Evolutionary conservation across 2,329 filamentous ascomycete genomes (phyloP).

Genomic region (Pestalotiopsis sp.): DNA sequence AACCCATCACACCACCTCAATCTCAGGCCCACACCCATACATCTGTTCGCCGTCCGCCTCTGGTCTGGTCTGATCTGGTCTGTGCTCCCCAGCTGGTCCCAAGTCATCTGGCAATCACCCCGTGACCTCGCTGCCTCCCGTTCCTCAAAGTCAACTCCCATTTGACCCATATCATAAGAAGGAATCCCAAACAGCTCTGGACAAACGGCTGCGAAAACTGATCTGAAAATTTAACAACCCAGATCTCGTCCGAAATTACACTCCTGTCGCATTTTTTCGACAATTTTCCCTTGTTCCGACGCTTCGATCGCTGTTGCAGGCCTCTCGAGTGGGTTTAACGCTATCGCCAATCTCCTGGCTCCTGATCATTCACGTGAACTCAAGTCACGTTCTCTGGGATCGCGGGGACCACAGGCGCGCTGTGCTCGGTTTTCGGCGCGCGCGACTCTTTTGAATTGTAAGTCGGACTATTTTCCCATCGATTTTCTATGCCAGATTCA

Average conservation of each 20-base stretch:
- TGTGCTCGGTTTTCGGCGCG: conserved; percentile 4
- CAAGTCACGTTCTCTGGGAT: conserved; percentile 11
- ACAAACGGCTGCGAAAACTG: background rate
- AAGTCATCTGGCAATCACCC: conserved; percentile 13
- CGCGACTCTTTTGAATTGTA: background rate
- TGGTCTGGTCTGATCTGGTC: background rate
- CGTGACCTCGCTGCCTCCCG: conserved; percentile 12
- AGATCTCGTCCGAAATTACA: background rate
- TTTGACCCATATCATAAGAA: background rate
- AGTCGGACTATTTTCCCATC: background rate
- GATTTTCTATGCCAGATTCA: background rate
- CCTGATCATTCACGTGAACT: conserved; percentile 10
- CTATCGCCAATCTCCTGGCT: conserved; percentile 7
- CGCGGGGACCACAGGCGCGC: conserved; percentile 9
- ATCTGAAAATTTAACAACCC: background rate
- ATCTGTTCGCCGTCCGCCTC: background rate
- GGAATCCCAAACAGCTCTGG: background rate
- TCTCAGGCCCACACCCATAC: background rate
- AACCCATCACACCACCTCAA: conserved; percentile 2
- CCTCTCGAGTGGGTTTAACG: conserved; percentile 2
- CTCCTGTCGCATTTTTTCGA: background rate
- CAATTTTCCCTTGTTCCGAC: background rate
- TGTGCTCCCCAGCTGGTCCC: conserved; percentile 2
- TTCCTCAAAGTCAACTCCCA: conserved; percentile 6
- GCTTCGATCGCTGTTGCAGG: background rate